A percentile compares a stretch with the other conserved stretches of the same genome.
Conservation (phyloP, 2,329 filamentous ascomycete species). For the Calonectria leucothoes region DNA sequence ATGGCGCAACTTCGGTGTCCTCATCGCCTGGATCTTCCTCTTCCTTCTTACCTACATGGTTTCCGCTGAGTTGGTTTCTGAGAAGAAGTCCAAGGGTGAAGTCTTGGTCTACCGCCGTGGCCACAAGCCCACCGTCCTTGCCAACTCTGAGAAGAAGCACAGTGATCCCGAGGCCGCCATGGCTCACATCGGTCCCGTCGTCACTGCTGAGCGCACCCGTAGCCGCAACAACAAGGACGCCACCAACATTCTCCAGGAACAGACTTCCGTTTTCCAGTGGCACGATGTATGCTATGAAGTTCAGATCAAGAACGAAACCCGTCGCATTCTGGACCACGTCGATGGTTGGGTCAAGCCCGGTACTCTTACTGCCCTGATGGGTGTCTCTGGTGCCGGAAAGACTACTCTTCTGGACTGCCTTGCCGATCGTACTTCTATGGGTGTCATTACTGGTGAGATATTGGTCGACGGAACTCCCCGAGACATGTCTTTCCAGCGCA, state of each 20-base stretch:
- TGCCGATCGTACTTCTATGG: constrained; percentile 88
- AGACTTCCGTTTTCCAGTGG: constrained; percentile 89
- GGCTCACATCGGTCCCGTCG: constrained; percentile 60
- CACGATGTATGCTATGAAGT: constrained; percentile 81
- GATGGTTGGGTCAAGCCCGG: constrained; percentile 96
- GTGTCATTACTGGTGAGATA: constrained; percentile 89
- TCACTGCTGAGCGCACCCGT: constrained; percentile 56
- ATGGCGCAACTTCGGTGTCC: constrained; percentile 79
- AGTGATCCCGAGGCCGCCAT: constrained; percentile 68
- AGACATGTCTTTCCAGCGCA: constrained; percentile 88
- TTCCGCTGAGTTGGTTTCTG: constrained; percentile 73
- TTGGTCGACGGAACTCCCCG: constrained; percentile 72
- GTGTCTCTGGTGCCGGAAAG: constrained; percentile 93
- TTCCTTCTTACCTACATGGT: constrained; percentile 72
- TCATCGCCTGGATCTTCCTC: constrained; percentile 73
- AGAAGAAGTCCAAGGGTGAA: constrained; percentile 80
- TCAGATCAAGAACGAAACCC: constrained; percentile 81
- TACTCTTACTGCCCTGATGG: constrained; percentile 90
- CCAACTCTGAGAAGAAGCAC: constrained; percentile 70
- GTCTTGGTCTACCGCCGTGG: constrained; percentile 80
- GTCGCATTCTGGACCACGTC: constrained; percentile 85
- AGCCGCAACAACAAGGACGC: constrained; percentile 50
- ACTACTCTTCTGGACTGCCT: constrained; percentile 90
- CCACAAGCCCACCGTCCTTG: constrained; percentile 68
- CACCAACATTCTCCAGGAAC: constrained; percentile 59